Conservation (phyloP, 2,329 filamentous ascomycete genomes). For the Colletotrichum sp. region DNA sequence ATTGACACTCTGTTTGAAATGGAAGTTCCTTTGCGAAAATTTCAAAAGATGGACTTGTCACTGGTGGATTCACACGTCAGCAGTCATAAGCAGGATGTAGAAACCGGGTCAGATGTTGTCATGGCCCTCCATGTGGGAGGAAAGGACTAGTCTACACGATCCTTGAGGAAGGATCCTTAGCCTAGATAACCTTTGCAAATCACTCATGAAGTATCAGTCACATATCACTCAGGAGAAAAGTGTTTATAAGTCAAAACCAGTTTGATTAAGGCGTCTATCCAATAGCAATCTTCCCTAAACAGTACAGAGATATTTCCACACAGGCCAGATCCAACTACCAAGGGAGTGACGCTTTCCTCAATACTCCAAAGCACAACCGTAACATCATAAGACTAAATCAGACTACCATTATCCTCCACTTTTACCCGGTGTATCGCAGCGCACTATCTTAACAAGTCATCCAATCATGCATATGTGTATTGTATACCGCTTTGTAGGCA, state of each 20-base stretch:
- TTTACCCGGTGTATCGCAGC: neutral
- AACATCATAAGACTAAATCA: constrained; percentile 9
- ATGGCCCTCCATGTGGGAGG: neutral
- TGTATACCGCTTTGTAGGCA: neutral
- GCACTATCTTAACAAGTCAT: neutral
- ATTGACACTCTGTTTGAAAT: constrained; percentile 55
- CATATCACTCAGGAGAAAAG: accelerated
- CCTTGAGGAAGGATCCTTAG: neutral
- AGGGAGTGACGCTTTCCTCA: constrained; percentile 10
- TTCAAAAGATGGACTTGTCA: neutral
- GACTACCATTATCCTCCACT: constrained; percentile 16
- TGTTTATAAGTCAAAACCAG: neutral
- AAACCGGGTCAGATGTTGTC: neutral
- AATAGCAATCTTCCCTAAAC: neutral
- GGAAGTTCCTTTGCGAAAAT: neutral
- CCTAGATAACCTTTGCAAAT: neutral
- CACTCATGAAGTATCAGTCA: neutral
- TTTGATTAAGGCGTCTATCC: constrained; percentile 7
- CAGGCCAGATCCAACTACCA: neutral
- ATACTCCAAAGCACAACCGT: constrained; percentile 6
- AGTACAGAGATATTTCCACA: constrained; percentile 4
- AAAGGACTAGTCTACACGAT: neutral
- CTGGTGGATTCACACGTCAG: neutral
- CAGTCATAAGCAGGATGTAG: neutral
- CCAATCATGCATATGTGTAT: neutral